These are phyloP conservation scores for Ceratobasidium sp. DNA, from an alignment of 1,284 basidiomycete species.

Conservation along the genomic window DNA sequence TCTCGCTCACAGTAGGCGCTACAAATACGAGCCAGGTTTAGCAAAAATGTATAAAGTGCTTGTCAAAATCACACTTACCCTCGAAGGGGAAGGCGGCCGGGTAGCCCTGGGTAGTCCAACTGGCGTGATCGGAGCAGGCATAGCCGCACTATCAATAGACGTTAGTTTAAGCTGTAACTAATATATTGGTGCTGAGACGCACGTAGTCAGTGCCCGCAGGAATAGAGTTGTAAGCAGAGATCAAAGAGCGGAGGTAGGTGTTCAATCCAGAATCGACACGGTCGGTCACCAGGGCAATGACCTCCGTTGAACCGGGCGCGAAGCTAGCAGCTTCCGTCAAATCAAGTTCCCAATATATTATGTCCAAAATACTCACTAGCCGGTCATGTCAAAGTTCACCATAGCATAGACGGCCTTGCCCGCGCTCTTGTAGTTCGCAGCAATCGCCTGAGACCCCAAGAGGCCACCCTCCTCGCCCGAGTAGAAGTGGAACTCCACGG, in stretches of 20 bases:
- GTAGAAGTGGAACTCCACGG: slow-evolving; percentile 70
- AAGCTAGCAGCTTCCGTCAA: slow-evolving; percentile 52
- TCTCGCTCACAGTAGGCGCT: slow-evolving; percentile 47
- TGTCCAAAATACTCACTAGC: slow-evolving; percentile 35
- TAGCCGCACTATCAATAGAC: slow-evolving; percentile 59
- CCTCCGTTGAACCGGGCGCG: slow-evolving; percentile 61
- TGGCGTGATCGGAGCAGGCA: slow-evolving; percentile 63
- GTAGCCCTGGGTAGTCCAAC: slow-evolving; percentile 59
- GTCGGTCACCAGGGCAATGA: slow-evolving; percentile 62
- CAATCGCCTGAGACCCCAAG: slow-evolving; percentile 65
- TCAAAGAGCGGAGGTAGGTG: slow-evolving; percentile 55
- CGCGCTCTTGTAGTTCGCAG: slow-evolving; percentile 59
- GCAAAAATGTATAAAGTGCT: background rate
- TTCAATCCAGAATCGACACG: slow-evolving; percentile 57
- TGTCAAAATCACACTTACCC: background rate
- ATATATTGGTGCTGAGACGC: background rate
- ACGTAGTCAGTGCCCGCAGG: slow-evolving; percentile 22
- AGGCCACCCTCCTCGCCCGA: slow-evolving; percentile 64
- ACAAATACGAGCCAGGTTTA: slow-evolving; percentile 48
- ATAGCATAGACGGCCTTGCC: slow-evolving; percentile 60
- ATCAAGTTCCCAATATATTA: background rate
- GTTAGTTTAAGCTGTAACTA: slow-evolving; percentile 32
- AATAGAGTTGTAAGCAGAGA: slow-evolving; percentile 26
- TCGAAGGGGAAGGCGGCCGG: slow-evolving; percentile 57
- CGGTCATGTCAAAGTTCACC: slow-evolving; percentile 59